Base-by-base conservation (phyloP, 1,284 basidiomycete genomes). In the Acaromyces ingoldii region DNA sequence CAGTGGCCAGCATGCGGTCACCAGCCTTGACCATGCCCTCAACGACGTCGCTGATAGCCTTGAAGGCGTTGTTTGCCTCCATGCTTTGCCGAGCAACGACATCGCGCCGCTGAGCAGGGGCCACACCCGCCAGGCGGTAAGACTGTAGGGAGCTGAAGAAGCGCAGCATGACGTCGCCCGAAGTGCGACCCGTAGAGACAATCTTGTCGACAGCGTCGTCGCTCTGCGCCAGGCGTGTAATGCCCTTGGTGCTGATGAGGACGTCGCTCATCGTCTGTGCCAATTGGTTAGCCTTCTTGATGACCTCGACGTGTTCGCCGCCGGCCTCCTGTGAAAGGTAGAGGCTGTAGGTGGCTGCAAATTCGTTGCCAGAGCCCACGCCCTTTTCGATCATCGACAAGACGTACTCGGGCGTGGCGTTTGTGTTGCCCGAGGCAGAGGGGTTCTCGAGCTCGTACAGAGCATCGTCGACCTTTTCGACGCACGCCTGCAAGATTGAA, bases 371-470 rank as follows among this genome's bases (percentile, higher is more conserved):
- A 67, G 88, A 92, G 69, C 89, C 89, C 76, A 86, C 81, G 3
- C 91, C 87, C 79, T 97, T 97, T 77, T 99, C 95, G 69, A 98
- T 91, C 86, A 98, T 91, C 9, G 95, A 97, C 22, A 97, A 80
- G 0, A 92, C 95, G 75, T 97, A 98, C 75, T 96, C 92, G 13
- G 95, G 93, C 0, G 95, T 98, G 6, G 93, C 91, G 63, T 88
- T 93, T 60, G 88, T 83, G 79, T 97, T 97, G 38, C 93, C 95
- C 6, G 86, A 85, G 65, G 91, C 88, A 37, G 88, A 87, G 7
- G 91, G 90, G 5, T 92, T 92, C 77, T 99, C 93, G 48, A 98
- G 82, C 77, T 97, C 92, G 78, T 97, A 98, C 67, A 97, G 88
- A 3, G 89, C 84, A 74, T 97, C 93, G 70, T 99, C 95, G 42